Conservation (phyloP, 2,329 filamentous ascomycete species). For the Emydomyces testavorans region DNA sequence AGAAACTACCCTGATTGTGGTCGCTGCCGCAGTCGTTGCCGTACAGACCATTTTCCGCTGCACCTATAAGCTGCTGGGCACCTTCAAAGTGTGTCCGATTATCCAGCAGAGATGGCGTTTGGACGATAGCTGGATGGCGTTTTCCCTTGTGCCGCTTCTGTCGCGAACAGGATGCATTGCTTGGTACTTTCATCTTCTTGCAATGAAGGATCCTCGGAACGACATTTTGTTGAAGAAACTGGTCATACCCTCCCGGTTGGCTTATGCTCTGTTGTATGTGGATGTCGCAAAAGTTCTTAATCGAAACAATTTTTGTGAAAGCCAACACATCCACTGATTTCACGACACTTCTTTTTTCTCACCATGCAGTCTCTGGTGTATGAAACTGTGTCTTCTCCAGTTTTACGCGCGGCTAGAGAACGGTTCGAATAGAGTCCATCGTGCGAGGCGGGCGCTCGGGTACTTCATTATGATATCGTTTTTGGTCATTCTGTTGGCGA, state of each 20-base stretch:
- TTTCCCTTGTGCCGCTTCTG: slow-evolving; percentile 14
- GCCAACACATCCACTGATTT: neutral
- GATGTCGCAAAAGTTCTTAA: neutral
- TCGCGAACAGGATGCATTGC: slow-evolving; percentile 11
- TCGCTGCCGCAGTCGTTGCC: slow-evolving; percentile 12
- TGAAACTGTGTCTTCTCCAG: slow-evolving; percentile 16
- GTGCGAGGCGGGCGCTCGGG: slow-evolving; percentile 14
- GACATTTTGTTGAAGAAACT: slow-evolving; percentile 12
- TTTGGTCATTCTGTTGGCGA: slow-evolving; percentile 12
- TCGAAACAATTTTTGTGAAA: neutral
- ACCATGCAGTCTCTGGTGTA: slow-evolving; percentile 15
- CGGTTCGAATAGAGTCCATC: slow-evolving; percentile 15
- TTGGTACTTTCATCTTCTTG: slow-evolving; percentile 12
- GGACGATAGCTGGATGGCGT: slow-evolving; percentile 18
- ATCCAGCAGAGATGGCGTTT: slow-evolving; percentile 14
- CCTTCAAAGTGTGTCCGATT: slow-evolving; percentile 10
- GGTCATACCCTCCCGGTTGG: slow-evolving; percentile 13
- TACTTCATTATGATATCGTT: slow-evolving; percentile 13
- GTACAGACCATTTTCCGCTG: slow-evolving; percentile 16
- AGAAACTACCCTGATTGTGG: slow-evolving; percentile 16
- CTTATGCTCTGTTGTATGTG: slow-evolving; percentile 16
- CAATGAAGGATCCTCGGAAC: slow-evolving; percentile 1
- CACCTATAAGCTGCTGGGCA: slow-evolving; percentile 13
- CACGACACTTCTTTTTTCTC: neutral
- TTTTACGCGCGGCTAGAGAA: slow-evolving; percentile 17